These are phyloP conservation scores for Ceratocystis colombiana DNA, from an alignment of 2,329 filamentous ascomycete genomes.

Conservation along the genomic window DNA sequence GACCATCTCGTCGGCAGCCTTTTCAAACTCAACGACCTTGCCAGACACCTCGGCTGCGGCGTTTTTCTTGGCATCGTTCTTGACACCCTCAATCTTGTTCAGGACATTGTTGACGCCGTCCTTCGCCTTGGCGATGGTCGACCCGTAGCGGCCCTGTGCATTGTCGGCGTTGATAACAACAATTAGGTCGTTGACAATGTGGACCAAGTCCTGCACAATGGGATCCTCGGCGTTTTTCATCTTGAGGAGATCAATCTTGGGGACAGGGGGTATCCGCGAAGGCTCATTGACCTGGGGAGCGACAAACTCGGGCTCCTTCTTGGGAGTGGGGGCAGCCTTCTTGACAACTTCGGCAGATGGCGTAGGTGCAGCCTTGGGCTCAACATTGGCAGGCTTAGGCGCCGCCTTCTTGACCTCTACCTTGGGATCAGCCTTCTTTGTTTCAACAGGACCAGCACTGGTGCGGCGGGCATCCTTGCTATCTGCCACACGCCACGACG, in stretches of 20 bases:
- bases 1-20: conserved; percentile 77
- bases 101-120: conserved; percentile 68
- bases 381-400: conserved; percentile 29
- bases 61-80: conserved; percentile 55
- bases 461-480: conserved; percentile 50
- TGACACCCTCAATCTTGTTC: conserved; percentile 64
- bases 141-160: conserved; percentile 64
- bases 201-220: conserved; percentile 83
- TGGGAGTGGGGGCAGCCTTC: conserved; percentile 27
- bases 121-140: conserved; percentile 77
- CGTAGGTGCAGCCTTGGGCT: conserved; percentile 29
- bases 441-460: conserved; percentile 42
- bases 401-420: conserved; percentile 30
- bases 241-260: conserved; percentile 67
- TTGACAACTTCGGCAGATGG: conserved; percentile 31
- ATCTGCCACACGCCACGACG: conserved; percentile 67
- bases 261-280: conserved; percentile 51
- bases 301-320: conserved; percentile 36
- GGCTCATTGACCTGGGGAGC: conserved; percentile 56
- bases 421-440: conserved; percentile 30
- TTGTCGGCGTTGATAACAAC: conserved; percentile 83
- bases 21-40: conserved; percentile 70
- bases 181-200: conserved; percentile 93
- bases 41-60: conserved; percentile 65
- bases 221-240: conserved; percentile 71